Base-by-base conservation (phyloP, 306 rosid species). In the Glycine soja region DNA sequence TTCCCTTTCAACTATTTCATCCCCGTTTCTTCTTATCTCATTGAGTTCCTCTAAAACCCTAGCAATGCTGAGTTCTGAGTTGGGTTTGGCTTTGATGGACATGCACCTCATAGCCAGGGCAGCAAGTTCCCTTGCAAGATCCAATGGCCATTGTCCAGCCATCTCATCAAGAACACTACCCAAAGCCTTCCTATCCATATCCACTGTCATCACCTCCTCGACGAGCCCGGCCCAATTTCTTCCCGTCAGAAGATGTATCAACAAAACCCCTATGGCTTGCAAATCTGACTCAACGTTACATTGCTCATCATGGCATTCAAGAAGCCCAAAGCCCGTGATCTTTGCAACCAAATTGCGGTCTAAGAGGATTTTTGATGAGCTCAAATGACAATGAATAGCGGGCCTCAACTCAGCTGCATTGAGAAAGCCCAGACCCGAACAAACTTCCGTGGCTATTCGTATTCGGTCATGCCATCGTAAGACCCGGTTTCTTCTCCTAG, bases 101-200 rank as follows among this genome's bases (percentile, higher is more conserved):
- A 82, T 59, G 62, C 93, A 94, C 68, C 81, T 80, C 82, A 85
- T 10, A 10, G 88, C 97, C 8, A 92, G 69, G 69, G 66, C 76
- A 2, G 78, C 80, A 16, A 92, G 80, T 11, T 81, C 84, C 62
- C 77, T 80, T 4, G 89, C 93, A 50, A 92, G 70, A 47, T 87
- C 91, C 86, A 84, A 72, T 0, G 97, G 94, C 98, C 97, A 94
- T 3, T 68, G 76, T 30, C 97, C 97, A 1, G 91, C 93, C 81
- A 8, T 75, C 59, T 84, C 78, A 43, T 92, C 97, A 42, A 91
- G 65, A 72, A 73, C 84, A 66, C 19, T 52, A 7, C 71, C 86
- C 70, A 90, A 48, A 7, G 75, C 80, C 0, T 65, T 81, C 63
- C 14, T 80, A 10, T 84, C 89, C 77, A 42, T 78, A 2, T 65